Evolutionary conservation across 768 basidiomycete species (phyloP), one percentile per base, ranked within the genome.

Genomic region (Boletus rubroflammeus): DNA sequence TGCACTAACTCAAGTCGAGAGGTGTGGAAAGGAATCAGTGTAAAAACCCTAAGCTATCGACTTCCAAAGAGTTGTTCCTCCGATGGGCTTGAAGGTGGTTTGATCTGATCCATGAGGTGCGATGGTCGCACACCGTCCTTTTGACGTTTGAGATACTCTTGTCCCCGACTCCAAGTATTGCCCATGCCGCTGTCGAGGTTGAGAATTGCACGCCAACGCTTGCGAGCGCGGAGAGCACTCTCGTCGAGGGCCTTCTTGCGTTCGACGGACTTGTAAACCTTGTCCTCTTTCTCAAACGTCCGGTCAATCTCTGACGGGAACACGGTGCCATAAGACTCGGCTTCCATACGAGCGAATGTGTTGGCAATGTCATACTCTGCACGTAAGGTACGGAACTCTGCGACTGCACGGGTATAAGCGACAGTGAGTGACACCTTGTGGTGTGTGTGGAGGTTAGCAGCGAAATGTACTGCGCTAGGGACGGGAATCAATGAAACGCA

Each of bases 361-460:
- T 83, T 84, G 2, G 90, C 80, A 46, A 93, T 79, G 62, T 93
- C 82, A 62, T 89, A 86, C 70, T 91, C 88, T 34, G 93, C 85
- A 36, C 94, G 86, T 38, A 99, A 79, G 15, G 91, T 77, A 43
- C 91, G 88, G 73, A 94, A 99, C 70, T 98, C 92, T 6, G 84
- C 78, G 10, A 94, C 78, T 28, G 92, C 87, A 11, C 76, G 73
- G 2, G 80, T 78, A 69, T 99, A 99, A 13, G 97, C 96, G 43
- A 84, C 72, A 4, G 88, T 83, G 28, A 97, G 75, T 0, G 90
- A 76, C 31, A 83, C 51, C 7, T 67, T 55, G 66, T 93, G 88
- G 54, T 81, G 58, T 56, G 82, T 71, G 69, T 92, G 82, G 14
- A 98, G 77, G 68, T 87, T 91, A 38, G 88, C 72, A n/a, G 87